phyloP scores from a whole-genome alignment of 75 land plant species.

The Picea glauca region DNA sequence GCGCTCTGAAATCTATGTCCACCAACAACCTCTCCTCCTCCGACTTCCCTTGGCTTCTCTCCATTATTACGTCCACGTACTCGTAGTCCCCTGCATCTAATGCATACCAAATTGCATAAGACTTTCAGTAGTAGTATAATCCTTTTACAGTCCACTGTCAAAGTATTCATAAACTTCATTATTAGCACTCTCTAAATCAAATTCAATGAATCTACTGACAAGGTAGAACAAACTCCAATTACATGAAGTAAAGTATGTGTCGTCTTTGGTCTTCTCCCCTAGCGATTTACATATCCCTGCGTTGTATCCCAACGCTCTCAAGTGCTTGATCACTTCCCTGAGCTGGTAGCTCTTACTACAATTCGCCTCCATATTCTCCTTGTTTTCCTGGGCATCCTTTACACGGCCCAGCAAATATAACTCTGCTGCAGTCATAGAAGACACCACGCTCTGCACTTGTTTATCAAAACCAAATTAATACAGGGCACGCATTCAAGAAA shows the following conservation, averaged over 20 bases:
- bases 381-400: background rate
- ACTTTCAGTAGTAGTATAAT: no score
- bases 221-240: no score
- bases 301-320: conserved; percentile 17
- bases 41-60: background rate
- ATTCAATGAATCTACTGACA: background rate
- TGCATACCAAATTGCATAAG: background rate
- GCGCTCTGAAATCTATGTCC: conserved; percentile 18
- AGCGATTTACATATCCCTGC: conserved; percentile 26
- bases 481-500: no score
- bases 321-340: conserved; percentile 12
- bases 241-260: conserved; percentile 15
- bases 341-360: background rate
- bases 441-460: background rate
- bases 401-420: background rate
- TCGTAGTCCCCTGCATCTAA: conserved; percentile 18
- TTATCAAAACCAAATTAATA: background rate
- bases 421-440: background rate
- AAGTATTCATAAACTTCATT: no score
- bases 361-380: background rate
- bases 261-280: conserved; percentile 8
- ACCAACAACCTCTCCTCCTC: conserved; percentile 11
- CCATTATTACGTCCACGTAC: conserved; percentile 17
- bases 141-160: no score
- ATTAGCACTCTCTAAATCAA: no score